Base-by-base conservation (phyloP, 83 land plant species). In the Isoetes engelmannii region DNA sequence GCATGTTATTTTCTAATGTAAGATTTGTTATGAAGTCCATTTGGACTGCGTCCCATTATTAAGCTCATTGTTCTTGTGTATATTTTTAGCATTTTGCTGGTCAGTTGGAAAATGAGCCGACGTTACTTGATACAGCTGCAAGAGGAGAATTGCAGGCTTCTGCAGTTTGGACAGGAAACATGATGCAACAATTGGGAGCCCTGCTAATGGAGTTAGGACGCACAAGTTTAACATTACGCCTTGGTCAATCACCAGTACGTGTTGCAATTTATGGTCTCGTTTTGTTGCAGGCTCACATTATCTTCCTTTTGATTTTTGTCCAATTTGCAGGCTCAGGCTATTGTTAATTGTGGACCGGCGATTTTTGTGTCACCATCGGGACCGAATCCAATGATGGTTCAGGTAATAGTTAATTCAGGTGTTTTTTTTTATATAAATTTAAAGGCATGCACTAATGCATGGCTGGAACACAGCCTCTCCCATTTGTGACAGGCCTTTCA, bases 371-470 rank as follows among this genome's bases (percentile, higher is more conserved):
- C 95, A 9, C 68, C 81, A 28, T 68, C 90, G 62, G 95, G 95
- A 4, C 97, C 97, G 3, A 92, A 92, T 71, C 95, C 97, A 61
- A 72, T 92, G 45, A 92, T 92, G 97, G 97, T 92, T 69, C 97
- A 92, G 91, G 97, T 83, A 48, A 64, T 57, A 12, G 37, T 59
- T 44, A 12, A 12, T 3, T 12, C 55, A 51, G 13, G 13, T 51
- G 55, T 3, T 1, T 51, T 51, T 15, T 51, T 51, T 51, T 12
- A 0, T 12, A 12, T 51, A 17, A 12, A 0, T 51, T 12, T 3
- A 51, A 12, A 12, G 13, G 15, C 17, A 12, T 51, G 13, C 17
- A 12, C 55, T 12, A 51, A 17, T 15, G 13, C 1, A 12, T 51
- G 55, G 55, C 17, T 3, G 13, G 37, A 28, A 28, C 37, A 28